Evolutionary conservation across 441 rosid genomes (phyloP), one percentile per base, ranked within the genome.

Genomic region (Syzygium syzygioides): DNA sequence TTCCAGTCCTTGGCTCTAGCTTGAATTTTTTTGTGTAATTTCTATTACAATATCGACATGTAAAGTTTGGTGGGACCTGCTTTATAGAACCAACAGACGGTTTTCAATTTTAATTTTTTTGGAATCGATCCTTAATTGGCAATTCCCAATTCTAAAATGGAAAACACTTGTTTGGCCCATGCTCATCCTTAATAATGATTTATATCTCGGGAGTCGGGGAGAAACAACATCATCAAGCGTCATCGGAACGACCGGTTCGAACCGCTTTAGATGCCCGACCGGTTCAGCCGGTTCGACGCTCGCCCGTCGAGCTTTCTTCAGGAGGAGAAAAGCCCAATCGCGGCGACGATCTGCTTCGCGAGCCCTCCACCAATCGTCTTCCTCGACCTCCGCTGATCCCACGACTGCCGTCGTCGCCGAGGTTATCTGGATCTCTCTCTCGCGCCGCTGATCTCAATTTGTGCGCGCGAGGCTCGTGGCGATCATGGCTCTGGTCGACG

Each of bases 401-500:
- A 23, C 14, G 83, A 37, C 52, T 25, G 15, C 52, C 25, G 28
- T 37, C 52, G 11, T 7, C 37, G 20, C 48, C n/a, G 15, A 20
- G 17, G 9, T 14, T 4, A 37, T 71, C 83, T 25, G 41, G 83
- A 71, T 71, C 83, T 23, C 50, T 37, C 83, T 20, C n/a, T 34
- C 28, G 50, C 83, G 15, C 83, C 41, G 52, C 52, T 1, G 25
- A 71, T 71, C 41, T 71, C 25, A 50, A 6, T 37, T 37, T 37
- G 48, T 23, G 26, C 41, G 83, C 6, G 52, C n/a, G 52, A 15
- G 52, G 1, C 52, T 71, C 23, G n/a, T 25, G 83, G 15, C 0
- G 80, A 68, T 88, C 71, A 97, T 95, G 99, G 96, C 97, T 88
- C 55, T 93, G 91, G 91, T 93, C 88, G 98, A 97, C 92, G 94